Base-by-base conservation (phyloP, 768 basidiomycete genomes). In the Dictyophora rubrovolvata region DNA sequence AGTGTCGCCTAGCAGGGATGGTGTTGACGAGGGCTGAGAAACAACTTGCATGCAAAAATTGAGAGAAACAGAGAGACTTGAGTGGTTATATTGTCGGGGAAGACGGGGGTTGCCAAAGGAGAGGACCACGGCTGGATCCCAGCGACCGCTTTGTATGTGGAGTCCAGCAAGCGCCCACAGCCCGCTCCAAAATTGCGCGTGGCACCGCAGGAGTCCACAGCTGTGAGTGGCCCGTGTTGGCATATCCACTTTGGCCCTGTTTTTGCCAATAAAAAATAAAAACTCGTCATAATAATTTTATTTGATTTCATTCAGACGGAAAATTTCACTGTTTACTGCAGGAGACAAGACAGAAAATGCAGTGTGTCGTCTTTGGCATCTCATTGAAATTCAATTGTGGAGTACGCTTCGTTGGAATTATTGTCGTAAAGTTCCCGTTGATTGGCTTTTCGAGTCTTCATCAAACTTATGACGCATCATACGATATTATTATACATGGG, bases 141-240 rank as follows among this genome's bases (percentile, higher is more conserved):
- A 20, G 16, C 50, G 20, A 20, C 18, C 12, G 50, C 33, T 22
- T 37, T 46, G 22, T 17, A 55, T 35, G 54, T 55, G 54, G 54
- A 55, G 54, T 48, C 17, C 22, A 16, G 16, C 14, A 55, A 56
- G 55, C 55, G 55, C 55, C 23, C 55, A 20, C 33, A 51, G 50
- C 42, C 28, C 42, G 42, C 42, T 42, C 42, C 42, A 42, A n/a
- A 42, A 12, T 42, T 12, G 12, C n/a, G 42, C n/a, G 42, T 42
- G 2, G 11, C 42, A 14, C 42, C 42, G n/a, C n/a, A 42, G 11
- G 14, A 2, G 42, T 42, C 42, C 42, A 42, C 42, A 42, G 28
- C n/a, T 12, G n/a, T 42, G 42, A 4, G 11, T 42, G n/a, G 2
- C 42, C 11, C 42, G 10, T 42, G 12, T 4, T 42, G 42, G 42